Percentiles rank a stretch among this genome's conserved stretches.
phyloP scores from a whole-genome alignment of 108 stramenopile genomes.

The Discostella pseudostelligera region DNA sequence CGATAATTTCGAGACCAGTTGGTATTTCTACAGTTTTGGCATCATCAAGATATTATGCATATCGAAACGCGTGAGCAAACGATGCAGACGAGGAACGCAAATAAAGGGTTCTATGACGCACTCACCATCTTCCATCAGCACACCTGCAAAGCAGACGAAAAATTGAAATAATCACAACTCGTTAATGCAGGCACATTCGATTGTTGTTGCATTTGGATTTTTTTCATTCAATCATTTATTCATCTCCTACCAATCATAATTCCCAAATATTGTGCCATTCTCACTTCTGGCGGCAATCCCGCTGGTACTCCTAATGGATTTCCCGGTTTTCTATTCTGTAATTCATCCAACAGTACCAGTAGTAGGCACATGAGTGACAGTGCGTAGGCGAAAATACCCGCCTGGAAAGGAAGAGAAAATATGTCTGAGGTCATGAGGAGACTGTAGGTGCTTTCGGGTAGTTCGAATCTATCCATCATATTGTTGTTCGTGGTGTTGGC shows the following conservation, averaged over 20 bases:
- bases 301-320: slow-evolving; percentile 35
- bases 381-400: slow-evolving; percentile 11
- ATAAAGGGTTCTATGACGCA: background rate
- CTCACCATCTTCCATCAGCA: slow-evolving; percentile 11
- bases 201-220: background rate
- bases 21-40: slow-evolving; percentile 19
- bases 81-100: too few relatives aligned
- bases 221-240: background rate
- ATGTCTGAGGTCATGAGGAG: slow-evolving; percentile 20
- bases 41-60: too few relatives aligned
- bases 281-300: slow-evolving; percentile 14
- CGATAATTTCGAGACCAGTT: slow-evolving; percentile 16
- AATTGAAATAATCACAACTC: slow-evolving; percentile 1
- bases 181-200: background rate
- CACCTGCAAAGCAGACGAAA: slow-evolving; percentile 1
- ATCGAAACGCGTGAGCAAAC: too few relatives aligned
- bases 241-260: background rate
- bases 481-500: background rate
- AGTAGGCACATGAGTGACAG: slow-evolving; percentile 26
- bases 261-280: slow-evolving; percentile 34
- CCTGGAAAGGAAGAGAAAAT: slow-evolving; percentile 19
- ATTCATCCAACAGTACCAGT: slow-evolving; percentile 26
- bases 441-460: slow-evolving; percentile 38
- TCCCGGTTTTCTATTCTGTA: slow-evolving; percentile 17
- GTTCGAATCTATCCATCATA: slow-evolving; percentile 10